Base-by-base conservation (phyloP, 139 green algal genomes). In the Mychonastes homosphaera region DNA sequence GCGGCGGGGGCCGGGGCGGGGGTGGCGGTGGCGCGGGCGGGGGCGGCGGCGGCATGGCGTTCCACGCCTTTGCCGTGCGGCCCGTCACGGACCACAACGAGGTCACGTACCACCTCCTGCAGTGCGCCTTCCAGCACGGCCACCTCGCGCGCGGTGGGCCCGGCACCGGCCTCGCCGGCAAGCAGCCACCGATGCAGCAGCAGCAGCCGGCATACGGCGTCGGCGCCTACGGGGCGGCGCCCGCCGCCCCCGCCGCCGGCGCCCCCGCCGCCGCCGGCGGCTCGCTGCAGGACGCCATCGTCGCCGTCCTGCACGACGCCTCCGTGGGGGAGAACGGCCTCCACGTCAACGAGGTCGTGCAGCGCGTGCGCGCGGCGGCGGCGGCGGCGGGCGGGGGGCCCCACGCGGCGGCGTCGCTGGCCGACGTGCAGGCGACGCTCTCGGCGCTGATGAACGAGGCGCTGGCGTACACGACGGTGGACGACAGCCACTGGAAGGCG, bases 81-180 rank as follows among this genome's bases (percentile, higher is more conserved):
- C 43, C 43, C 24, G 35, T 64, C 27, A 45, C 48, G 16, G 46
- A 63, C 56, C 34, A 34, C 56, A 63, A 63, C 24, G 56, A 88
- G 80, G 63, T 94, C 10, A 88, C 82, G 4, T 88, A 86, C 67
- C 82, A 93, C 67, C 58, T 76, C 27, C 64, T 87, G 56, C 71
- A 87, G 48, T 58, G 35, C 56, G 69, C 92, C 46, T 88, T 86
- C 70, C 73, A 88, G 72, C 80, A 93, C 67, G 28, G 76, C 26
- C 76, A 93, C 73, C 56, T 85, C 12, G 75, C 65, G 39, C 4
- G 39, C 39, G 39, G 39, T 46, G 39, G 10, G 48, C 53, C 26
- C 38, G 47, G 56, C 45, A 27, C 46, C 45, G 13, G 46, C 34
- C n/a, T 64, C 29, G 23, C 34, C 44, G 15, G 47, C 45, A 53